Evolutionary conservation across 352 stramenopile genomes (phyloP).

Genomic region (Pythium aphanidermatum): DNA sequence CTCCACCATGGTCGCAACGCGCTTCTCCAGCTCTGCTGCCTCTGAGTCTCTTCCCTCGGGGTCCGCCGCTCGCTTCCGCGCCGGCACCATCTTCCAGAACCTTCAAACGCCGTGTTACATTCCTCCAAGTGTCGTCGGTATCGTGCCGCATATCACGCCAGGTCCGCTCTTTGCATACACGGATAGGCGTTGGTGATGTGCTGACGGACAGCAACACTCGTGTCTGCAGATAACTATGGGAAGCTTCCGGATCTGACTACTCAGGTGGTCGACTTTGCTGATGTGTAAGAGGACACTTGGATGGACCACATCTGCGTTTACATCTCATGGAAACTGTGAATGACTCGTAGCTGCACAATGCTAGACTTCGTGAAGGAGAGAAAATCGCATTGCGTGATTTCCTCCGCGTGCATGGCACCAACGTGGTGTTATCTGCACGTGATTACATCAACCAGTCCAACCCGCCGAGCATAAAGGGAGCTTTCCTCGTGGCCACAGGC

Average conservation of each 20-base stretch:
- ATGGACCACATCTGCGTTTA: not conserved
- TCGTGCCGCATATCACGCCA: constrained; percentile 67
- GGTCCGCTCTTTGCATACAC: constrained; percentile 15
- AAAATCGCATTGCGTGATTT: constrained; percentile 40
- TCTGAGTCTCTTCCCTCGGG: constrained; percentile 25
- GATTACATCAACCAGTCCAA: constrained; percentile 66
- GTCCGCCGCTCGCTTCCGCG: constrained; percentile 25
- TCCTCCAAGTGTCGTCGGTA: constrained; percentile 53
- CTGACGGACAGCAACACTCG: too few relatives aligned
- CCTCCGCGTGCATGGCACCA: constrained; percentile 34
- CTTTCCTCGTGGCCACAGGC: constrained; percentile 53
- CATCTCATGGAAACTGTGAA: constrained; percentile 15
- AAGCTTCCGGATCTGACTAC: constrained; percentile 54
- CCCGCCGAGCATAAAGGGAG: constrained; percentile 43
- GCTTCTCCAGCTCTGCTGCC: constrained; percentile 11
- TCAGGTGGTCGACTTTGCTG: constrained; percentile 59
- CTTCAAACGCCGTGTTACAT: constrained; percentile 67
- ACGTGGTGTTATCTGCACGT: constrained; percentile 58
- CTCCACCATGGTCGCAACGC: constrained; percentile 2
- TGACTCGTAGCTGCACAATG: constrained; percentile 21
- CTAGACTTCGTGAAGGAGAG: constrained; percentile 29
- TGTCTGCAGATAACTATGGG: constrained; percentile 44
- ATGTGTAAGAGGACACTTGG: constrained; percentile 35
- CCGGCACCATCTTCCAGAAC: constrained; percentile 25
- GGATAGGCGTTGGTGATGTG: not conserved